Evolutionary conservation across 2,329 filamentous ascomycete species (phyloP).

Genomic region (Xylaria sp.): DNA sequence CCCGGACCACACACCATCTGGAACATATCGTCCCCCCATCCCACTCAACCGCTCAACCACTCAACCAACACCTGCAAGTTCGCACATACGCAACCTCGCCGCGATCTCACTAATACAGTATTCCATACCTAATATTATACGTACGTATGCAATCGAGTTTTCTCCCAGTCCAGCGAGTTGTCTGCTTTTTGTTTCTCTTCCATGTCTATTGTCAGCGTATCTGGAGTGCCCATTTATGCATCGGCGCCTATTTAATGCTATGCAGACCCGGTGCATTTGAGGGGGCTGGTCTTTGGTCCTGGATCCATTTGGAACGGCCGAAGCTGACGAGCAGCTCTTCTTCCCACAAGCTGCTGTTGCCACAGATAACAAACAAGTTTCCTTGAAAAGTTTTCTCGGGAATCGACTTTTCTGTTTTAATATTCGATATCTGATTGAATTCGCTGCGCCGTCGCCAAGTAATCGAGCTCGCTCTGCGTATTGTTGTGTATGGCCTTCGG

Average conservation of each 20-base stretch:
- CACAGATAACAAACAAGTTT: conserved; percentile 15
- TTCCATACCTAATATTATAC: neutral
- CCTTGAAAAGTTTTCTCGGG: conserved; percentile 3
- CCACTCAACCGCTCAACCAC: neutral
- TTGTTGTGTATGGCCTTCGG: conserved; percentile 1
- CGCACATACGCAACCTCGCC: no score
- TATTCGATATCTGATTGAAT: conserved; percentile 11
- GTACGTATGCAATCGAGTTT: neutral
- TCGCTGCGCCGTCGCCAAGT: conserved; percentile 7
- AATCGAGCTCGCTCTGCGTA: conserved; percentile 1
- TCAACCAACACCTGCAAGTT: neutral
- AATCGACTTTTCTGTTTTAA: neutral
- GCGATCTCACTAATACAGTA: neutral
- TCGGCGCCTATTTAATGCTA: conserved; percentile 12
- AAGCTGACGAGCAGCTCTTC: conserved; percentile 12
- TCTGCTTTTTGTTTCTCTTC: neutral
- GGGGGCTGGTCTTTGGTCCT: conserved; percentile 20
- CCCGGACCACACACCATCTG: no score
- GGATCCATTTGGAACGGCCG: conserved; percentile 9
- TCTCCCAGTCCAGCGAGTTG: neutral
- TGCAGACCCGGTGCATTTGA: conserved; percentile 28
- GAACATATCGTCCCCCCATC: neutral
- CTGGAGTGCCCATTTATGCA: conserved; percentile 13
- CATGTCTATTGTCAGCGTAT: conserved; percentile 4
- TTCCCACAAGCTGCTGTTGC: conserved; percentile 8